These are phyloP conservation scores for Kandelia obovata DNA, from an alignment of 345 rosid species.

Conservation along the genomic window DNA sequence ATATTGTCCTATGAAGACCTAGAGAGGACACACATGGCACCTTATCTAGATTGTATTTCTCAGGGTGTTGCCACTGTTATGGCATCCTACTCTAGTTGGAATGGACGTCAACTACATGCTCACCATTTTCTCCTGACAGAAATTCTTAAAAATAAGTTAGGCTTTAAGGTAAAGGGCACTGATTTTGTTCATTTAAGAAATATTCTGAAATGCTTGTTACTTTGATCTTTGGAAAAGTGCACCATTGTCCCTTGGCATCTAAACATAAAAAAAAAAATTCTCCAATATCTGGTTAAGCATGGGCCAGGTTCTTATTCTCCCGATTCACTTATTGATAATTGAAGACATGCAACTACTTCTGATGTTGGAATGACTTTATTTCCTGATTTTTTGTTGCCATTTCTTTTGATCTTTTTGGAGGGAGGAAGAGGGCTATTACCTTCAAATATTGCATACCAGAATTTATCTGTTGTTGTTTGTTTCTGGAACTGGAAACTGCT, in stretches of 20 bases:
- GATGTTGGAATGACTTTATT: background rate
- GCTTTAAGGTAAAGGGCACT: conserved; percentile 57
- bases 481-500: background rate
- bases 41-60: conserved; percentile 64
- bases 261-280: background rate
- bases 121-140: conserved; percentile 68
- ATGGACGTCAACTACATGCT: conserved; percentile 59
- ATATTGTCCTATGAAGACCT: conserved; percentile 50
- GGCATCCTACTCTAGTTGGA: conserved; percentile 93
- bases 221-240: conserved; percentile 2
- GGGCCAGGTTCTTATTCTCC: background rate
- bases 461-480: background rate
- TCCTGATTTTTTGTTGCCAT: background rate
- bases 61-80: conserved; percentile 77
- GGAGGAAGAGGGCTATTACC: background rate
- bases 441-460: background rate
- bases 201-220: background rate
- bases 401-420: background rate
- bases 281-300: background rate
- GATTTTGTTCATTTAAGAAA: conserved; percentile 2
- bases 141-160: conserved; percentile 65
- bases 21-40: conserved; percentile 71
- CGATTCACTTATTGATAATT: background rate
- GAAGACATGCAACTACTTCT: conserved; percentile 1
- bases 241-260: background rate